These are phyloP conservation scores for Mycena vitilis DNA, from an alignment of 768 basidiomycete genomes.

Conservation along the genomic window DNA sequence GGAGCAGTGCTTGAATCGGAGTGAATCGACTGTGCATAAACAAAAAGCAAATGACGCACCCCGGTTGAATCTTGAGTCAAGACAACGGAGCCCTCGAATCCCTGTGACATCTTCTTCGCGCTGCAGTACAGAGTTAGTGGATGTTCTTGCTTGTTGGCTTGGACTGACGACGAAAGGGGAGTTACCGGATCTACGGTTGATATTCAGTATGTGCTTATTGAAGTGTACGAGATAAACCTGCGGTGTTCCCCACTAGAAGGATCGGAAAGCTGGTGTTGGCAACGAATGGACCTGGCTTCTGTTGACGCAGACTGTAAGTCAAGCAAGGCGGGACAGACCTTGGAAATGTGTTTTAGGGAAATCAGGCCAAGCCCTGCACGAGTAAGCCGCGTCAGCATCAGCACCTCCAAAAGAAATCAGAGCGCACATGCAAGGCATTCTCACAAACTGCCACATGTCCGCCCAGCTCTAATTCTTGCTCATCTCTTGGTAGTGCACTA, in stretches of 20 bases:
- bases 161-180: slow-evolving; percentile 31
- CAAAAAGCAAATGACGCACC: slow-evolving; percentile 12
- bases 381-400: neutral
- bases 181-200: slow-evolving; percentile 35
- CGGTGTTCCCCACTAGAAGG: slow-evolving; percentile 29
- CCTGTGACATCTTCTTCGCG: slow-evolving; percentile 21
- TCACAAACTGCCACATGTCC: neutral
- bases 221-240: slow-evolving; percentile 24
- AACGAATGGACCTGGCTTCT: slow-evolving; percentile 51
- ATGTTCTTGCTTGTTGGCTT: neutral
- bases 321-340: neutral
- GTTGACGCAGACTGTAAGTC: slow-evolving; percentile 60
- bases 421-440: slow-evolving; percentile 17
- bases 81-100: slow-evolving; percentile 38
- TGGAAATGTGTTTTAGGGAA: slow-evolving; percentile 31
- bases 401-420: neutral
- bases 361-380: slow-evolving; percentile 27
- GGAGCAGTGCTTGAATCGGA: slow-evolving; percentile 33
- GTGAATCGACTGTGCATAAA: neutral
- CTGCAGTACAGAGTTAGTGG: neutral
- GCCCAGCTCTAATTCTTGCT: slow-evolving; percentile 18
- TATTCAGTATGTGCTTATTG: neutral
- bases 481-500: slow-evolving; percentile 14
- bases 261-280: neutral
- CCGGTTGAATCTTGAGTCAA: slow-evolving; percentile 36